phyloP scores from a whole-genome alignment of 495 filamentous ascomycete species.

The Hypoxylon lenormandii region DNA sequence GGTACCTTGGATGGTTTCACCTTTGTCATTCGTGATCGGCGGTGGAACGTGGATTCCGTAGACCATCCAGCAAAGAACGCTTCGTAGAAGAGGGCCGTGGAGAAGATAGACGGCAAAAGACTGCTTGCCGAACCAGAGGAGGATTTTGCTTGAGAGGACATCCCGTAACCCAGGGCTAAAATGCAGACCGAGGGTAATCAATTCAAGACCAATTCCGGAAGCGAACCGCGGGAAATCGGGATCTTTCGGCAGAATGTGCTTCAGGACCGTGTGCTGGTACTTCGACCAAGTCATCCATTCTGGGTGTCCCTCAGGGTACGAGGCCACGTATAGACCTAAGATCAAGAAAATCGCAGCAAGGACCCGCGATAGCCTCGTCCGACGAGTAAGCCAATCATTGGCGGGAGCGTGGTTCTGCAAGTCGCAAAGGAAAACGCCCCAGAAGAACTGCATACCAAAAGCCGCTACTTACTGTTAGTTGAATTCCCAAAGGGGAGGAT shows the following conservation, averaged over 20 bases:
- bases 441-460: constrained; percentile 72
- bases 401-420: constrained; percentile 66
- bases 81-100: constrained; percentile 73
- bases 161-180: constrained; percentile 69
- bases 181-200: constrained; percentile 66
- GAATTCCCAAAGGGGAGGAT: background rate
- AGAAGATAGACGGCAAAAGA: constrained; percentile 77
- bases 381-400: constrained; percentile 62
- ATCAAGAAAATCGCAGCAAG: constrained; percentile 60
- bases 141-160: constrained; percentile 65
- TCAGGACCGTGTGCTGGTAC: constrained; percentile 58
- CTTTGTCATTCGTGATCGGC: constrained; percentile 63
- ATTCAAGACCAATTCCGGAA: constrained; percentile 67
- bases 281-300: constrained; percentile 71
- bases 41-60: constrained; percentile 69
- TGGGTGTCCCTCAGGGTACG: constrained; percentile 70
- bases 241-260: constrained; percentile 68
- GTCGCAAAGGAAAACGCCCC: constrained; percentile 73
- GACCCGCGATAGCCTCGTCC: constrained; percentile 60
- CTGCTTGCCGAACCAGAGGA: constrained; percentile 75
- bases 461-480: constrained; percentile 54
- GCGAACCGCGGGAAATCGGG: constrained; percentile 67
- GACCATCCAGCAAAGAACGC: constrained; percentile 72
- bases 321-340: constrained; percentile 67
- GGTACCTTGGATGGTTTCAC: constrained; percentile 52